Percentiles rank a stretch among this genome's conserved stretches.
These are phyloP conservation scores for Ammopiptanthus mongolicus DNA, from an alignment of 306 rosid genomes.

Conservation along the genomic window DNA sequence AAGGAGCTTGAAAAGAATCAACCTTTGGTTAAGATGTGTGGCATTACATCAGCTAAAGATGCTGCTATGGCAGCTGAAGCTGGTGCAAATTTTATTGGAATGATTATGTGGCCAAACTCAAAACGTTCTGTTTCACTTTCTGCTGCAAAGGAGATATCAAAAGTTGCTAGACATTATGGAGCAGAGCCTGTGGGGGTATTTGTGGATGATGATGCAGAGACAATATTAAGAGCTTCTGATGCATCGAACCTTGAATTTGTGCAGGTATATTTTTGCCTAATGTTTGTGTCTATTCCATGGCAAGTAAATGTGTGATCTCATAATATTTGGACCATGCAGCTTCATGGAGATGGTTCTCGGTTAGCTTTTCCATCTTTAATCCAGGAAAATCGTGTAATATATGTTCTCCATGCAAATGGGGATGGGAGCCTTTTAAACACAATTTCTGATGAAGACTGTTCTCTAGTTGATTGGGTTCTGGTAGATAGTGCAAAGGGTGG, in stretches of 20 bases:
- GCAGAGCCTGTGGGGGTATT: constrained; percentile 94
- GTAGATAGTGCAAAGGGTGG: constrained; percentile 85
- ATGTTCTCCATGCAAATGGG: constrained; percentile 79
- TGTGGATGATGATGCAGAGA: constrained; percentile 74
- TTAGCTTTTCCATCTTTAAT: constrained; percentile 56
- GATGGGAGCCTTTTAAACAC: constrained; percentile 63
- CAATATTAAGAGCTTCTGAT: constrained; percentile 64
- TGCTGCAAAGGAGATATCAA: constrained; percentile 87
- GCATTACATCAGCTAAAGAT: constrained; percentile 85
- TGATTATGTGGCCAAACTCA: constrained; percentile 92
- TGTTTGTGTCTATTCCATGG: neutral
- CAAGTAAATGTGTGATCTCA: constrained; percentile 2
- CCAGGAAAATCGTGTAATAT: constrained; percentile 54
- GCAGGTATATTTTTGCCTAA: constrained; percentile 50
- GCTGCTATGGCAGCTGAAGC: constrained; percentile 94
- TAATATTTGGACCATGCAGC: constrained; percentile 51
- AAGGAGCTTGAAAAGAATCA: constrained; percentile 38
- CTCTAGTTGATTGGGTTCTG: constrained; percentile 79
- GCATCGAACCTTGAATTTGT: constrained; percentile 69
- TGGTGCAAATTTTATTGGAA: constrained; percentile 91
- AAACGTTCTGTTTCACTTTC: constrained; percentile 80
- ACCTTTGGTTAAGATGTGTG: constrained; percentile 90
- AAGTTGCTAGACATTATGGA: constrained; percentile 67
- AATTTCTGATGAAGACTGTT: constrained; percentile 59
- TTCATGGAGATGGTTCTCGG: constrained; percentile 79